Evolutionary conservation across 805 yeast genomes (phyloP).

Genomic region (Pichia californica): DNA sequence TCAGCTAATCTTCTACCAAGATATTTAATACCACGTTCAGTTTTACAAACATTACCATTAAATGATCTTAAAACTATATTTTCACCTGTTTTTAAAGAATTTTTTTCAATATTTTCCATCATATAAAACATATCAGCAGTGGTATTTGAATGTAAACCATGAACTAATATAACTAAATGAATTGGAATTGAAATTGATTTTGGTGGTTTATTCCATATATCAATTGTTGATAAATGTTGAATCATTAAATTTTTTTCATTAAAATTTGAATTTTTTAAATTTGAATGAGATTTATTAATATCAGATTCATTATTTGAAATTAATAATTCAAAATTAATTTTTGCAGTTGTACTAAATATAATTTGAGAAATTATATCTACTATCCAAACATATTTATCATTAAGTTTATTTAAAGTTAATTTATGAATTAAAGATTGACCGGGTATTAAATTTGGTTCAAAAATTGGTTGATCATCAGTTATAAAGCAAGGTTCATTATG

Average conservation of each 20-base stretch:
- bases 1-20: constrained; percentile 78
- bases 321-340: constrained; percentile 58
- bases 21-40: constrained; percentile 82
- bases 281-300: constrained; percentile 26
- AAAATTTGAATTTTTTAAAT: constrained; percentile 20
- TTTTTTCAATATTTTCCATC: constrained; percentile 68
- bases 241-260: constrained; percentile 32
- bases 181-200: constrained; percentile 45
- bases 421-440: constrained; percentile 59
- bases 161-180: constrained; percentile 82
- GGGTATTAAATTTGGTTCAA: constrained; percentile 65
- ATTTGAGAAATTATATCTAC: constrained; percentile 79
- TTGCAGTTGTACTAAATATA: constrained; percentile 62
- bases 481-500: constrained; percentile 47
- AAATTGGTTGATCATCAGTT: constrained; percentile 72
- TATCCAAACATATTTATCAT: constrained; percentile 60
- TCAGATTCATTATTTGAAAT: constrained; percentile 42
- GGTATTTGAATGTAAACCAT: constrained; percentile 86
- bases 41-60: constrained; percentile 76
- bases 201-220: constrained; percentile 72
- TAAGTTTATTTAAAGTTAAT: constrained; percentile 57
- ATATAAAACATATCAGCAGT: constrained; percentile 86
- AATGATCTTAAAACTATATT: constrained; percentile 79
- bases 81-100: constrained; percentile 38
- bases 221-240: constrained; percentile 50